Evolutionary conservation across 176 grass and related monocot genomes (phyloP).

Genomic region (Pontederia crassipes): DNA sequence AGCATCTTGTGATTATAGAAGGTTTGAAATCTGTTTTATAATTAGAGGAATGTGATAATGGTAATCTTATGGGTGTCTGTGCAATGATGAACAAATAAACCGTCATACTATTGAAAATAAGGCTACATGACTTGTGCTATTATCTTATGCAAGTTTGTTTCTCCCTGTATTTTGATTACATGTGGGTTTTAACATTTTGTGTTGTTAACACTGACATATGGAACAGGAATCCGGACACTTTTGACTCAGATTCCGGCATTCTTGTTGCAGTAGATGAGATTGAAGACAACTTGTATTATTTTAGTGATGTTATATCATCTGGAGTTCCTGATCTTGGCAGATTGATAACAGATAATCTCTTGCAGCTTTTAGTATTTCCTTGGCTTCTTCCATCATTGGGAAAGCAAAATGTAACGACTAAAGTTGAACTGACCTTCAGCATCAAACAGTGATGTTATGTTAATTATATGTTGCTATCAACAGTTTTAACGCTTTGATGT

Average conservation of each 20-base stretch:
- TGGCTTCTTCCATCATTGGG: slow-evolving; percentile 63
- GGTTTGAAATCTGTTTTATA: too few species aligned
- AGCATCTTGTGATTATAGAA: too few species aligned
- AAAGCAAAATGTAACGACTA: slow-evolving; percentile 28
- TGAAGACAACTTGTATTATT: slow-evolving; percentile 98
- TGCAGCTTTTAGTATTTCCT: slow-evolving; percentile 88
- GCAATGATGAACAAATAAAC: too few species aligned
- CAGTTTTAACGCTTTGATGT: slow-evolving; percentile 8
- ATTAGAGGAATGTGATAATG: too few species aligned
- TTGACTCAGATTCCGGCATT: slow-evolving; percentile 30
- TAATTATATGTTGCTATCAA: background rate
- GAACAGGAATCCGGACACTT: slow-evolving; percentile 44
- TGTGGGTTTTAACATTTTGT: too few species aligned
- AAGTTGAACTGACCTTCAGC: slow-evolving; percentile 18
- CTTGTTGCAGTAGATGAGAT: slow-evolving; percentile 73
- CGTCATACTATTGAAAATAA: too few species aligned
- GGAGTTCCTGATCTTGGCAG: slow-evolving; percentile 90
- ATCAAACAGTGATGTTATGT: background rate
- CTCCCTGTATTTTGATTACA: too few species aligned
- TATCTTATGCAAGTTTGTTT: too few species aligned
- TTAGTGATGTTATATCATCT: slow-evolving; percentile 98
- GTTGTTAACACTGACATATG: background rate
- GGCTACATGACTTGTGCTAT: too few species aligned
- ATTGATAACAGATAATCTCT: slow-evolving; percentile 86
- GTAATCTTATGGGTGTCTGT: too few species aligned